These are phyloP conservation scores for Oehlia diaphana DNA, from an alignment of 192 early-diverging fungal species.

Conservation along the genomic window DNA sequence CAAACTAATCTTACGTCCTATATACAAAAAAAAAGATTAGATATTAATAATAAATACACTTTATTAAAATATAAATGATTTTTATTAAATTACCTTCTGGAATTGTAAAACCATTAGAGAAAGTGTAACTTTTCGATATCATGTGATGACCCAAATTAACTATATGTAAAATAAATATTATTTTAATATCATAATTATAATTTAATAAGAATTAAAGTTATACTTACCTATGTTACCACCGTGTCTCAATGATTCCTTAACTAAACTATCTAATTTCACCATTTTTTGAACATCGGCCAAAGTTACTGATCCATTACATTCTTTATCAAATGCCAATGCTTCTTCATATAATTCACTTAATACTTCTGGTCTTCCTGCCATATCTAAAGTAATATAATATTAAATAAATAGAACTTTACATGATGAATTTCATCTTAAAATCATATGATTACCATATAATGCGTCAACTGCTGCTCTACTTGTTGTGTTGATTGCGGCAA, in stretches of 20 bases:
- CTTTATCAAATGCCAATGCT: not conserved
- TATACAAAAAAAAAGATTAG: not conserved
- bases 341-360: constrained; percentile 11
- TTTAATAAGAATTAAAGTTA: not conserved
- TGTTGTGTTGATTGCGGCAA: not conserved
- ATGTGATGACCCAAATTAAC: not conserved
- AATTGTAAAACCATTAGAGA: constrained; percentile 11
- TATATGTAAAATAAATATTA: not conserved
- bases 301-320: not conserved
- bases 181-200: not conserved
- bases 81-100: not conserved
- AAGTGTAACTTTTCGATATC: not conserved
- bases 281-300: not conserved
- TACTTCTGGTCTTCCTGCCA: constrained; percentile 1
- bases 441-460: not conserved
- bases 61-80: too few relatives aligned
- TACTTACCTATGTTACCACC: not conserved
- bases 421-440: too few relatives aligned
- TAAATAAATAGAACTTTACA: not conserved
- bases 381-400: not conserved
- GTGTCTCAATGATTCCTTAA: constrained; percentile 12
- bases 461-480: not conserved
- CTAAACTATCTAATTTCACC: constrained; percentile 18
- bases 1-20: not conserved
- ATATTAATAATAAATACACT: not conserved